Evolutionary conservation across 257 asterid genomes (phyloP), one percentile per base, ranked within the genome.

Genomic region (Fraxinus pennsylvanica): DNA sequence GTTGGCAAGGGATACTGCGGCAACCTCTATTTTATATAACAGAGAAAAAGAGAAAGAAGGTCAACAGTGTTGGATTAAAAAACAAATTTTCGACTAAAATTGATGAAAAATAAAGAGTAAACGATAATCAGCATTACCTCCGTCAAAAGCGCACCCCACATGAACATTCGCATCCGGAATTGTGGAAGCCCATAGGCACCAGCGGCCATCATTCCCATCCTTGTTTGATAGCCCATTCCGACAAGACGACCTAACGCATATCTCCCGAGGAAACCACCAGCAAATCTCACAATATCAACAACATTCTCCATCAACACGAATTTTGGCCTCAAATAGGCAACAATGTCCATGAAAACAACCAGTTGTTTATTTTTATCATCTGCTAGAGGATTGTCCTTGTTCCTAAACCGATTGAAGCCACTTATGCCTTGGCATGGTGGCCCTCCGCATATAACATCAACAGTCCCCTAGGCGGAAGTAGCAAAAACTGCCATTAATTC

Each of bases 361-460:
- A 94, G 82, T 14, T 94, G 97, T 38, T 82, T 78, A 38, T 94
- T 94, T 82, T 91, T 94, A 0, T 85, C 73, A 80, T 91, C 99
- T 19, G 79, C 75, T 3, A 94, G 83, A 0, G 97, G 99, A 1
- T 85, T 71, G 0, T 73, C 79, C 52, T 27, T 75, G 36, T 94
- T 83, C 27, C 99, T 85, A 71, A 84, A 91, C 36, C 96, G 83
- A 72, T 94, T 94, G 43, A 84, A 91, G 2, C 97, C 99, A 78
- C 99, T 94, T 36, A 94, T 91, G 50, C 98, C 98, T 87, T 94
- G 98, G 59, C 97, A 94, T 4, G 98, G 98, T 8, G 98, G 98
- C 0, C 99, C 99, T 10, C 97, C 97, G 74, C 99, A 94, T 45
- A 94, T 74, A 17, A 90, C 97, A 78, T 92, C 97, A 45, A 92